Conservation (phyloP, 208 protist genomes). For the Wallacemonas sp. region DNA sequence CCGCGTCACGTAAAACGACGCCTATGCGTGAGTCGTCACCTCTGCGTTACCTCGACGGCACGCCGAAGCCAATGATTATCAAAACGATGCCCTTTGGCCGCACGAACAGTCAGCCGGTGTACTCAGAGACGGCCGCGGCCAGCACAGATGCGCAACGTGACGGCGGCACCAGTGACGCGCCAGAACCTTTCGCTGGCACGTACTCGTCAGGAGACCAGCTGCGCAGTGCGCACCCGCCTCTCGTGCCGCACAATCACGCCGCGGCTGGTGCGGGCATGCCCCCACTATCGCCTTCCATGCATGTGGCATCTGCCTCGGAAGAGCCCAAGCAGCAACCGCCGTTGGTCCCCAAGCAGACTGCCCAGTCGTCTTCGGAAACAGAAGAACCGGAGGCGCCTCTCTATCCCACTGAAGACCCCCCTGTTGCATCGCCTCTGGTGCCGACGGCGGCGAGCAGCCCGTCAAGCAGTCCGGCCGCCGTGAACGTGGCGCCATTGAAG, state of each 20-base stretch:
- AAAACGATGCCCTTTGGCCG: slow-evolving; percentile 24
- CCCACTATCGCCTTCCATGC: too few relatives aligned
- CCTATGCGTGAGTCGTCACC: neutral
- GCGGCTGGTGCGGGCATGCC: too few relatives aligned
- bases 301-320: too few relatives aligned
- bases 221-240: neutral
- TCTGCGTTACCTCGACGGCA: neutral
- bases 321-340: too few relatives aligned
- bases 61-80: slow-evolving; percentile 11
- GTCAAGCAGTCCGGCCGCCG: too few relatives aligned
- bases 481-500: neutral
- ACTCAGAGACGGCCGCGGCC: neutral
- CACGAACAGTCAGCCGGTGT: slow-evolving; percentile 24
- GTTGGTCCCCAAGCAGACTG: too few relatives aligned
- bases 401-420: neutral
- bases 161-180: neutral
- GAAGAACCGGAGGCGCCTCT: neutral
- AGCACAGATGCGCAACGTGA: neutral
- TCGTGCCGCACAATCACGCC: too few relatives aligned
- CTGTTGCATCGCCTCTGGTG: too few relatives aligned
- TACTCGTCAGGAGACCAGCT: slow-evolving; percentile 1
- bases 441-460: too few relatives aligned
- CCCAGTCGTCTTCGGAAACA: too few relatives aligned
- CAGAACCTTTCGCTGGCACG: neutral
- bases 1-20: neutral